phyloP scores from a whole-genome alignment of 2,329 filamentous ascomycete genomes.

The Penicillium sp. region DNA sequence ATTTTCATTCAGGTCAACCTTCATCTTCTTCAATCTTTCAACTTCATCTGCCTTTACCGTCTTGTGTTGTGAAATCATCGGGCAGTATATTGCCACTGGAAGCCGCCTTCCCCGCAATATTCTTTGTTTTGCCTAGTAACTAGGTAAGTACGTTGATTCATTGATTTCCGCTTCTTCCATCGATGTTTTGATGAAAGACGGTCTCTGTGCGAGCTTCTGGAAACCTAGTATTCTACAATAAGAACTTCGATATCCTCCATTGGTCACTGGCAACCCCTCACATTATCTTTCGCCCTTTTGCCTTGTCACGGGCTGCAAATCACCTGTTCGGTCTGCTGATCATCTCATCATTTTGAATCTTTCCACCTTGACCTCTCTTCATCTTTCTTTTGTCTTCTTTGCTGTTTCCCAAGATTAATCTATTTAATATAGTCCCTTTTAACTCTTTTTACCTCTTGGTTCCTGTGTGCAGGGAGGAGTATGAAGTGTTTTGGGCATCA shows the following conservation, averaged over 20 bases:
- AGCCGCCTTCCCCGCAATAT: constrained; percentile 8
- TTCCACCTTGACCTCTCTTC: not conserved
- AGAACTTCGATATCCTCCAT: not conserved
- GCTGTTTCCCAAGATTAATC: not conserved
- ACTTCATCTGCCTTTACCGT: not conserved
- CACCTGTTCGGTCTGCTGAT: constrained; percentile 28
- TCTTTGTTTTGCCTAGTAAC: constrained; percentile 2
- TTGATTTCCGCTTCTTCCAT: not conserved
- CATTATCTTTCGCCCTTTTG: constrained; percentile 5
- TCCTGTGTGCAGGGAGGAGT: not conserved
- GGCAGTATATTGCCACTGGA: constrained; percentile 3
- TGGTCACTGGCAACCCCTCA: not conserved
- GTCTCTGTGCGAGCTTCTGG: not conserved
- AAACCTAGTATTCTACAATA: not conserved
- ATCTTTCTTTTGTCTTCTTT: not conserved
- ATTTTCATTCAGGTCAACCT: not conserved
- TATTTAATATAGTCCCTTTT: not conserved
- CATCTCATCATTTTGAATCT: constrained; percentile 20
- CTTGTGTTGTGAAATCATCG: not conserved
- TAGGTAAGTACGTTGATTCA: not conserved
- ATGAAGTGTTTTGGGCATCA: constrained; percentile 19
- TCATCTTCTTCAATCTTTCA: not conserved
- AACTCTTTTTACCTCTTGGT: not conserved
- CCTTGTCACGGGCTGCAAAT: constrained; percentile 22
- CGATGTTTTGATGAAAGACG: not conserved